phyloP scores from a whole-genome alignment of 2,329 filamentous ascomycete species.

The Lanzia echinophila region DNA sequence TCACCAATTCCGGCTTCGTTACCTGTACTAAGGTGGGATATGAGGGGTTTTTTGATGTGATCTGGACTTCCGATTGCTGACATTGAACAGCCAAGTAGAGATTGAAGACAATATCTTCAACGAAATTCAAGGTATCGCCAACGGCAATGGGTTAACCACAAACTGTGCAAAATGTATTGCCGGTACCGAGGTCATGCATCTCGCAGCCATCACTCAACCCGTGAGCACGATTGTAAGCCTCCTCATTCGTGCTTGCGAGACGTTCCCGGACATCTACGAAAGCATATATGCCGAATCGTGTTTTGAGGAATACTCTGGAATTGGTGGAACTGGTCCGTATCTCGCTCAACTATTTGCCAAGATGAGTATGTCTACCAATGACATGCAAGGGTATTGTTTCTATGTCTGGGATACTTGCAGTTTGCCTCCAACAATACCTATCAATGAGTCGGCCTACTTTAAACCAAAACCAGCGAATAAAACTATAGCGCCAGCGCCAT shows the following conservation, averaged over 20 bases:
- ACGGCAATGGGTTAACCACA: conserved; percentile 2
- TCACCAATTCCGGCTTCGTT: conserved; percentile 3
- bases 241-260: conserved; percentile 8
- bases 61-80: not conserved
- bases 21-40: conserved; percentile 4
- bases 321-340: conserved; percentile 8
- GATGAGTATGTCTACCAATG: conserved; percentile 7
- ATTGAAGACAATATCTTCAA: conserved; percentile 9
- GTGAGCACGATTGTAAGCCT: conserved; percentile 4
- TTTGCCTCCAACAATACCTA: not conserved
- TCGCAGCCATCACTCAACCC: conserved; percentile 8
- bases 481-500: not conserved
- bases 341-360: conserved; percentile 6
- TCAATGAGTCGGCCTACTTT: conserved; percentile 5
- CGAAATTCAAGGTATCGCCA: not conserved
- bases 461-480: conserved; percentile 6
- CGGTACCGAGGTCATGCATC: conserved; percentile 6
- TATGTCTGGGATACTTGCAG: conserved; percentile 6
- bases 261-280: conserved; percentile 4
- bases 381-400: conserved; percentile 5
- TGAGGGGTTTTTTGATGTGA: too few relatives aligned
- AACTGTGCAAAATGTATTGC: conserved; percentile 8
- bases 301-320: conserved; percentile 9
- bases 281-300: conserved; percentile 7
- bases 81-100: not conserved